phyloP scores from a whole-genome alignment of 2,329 filamentous ascomycete genomes.

The Ophiostoma pallidulum region DNA sequence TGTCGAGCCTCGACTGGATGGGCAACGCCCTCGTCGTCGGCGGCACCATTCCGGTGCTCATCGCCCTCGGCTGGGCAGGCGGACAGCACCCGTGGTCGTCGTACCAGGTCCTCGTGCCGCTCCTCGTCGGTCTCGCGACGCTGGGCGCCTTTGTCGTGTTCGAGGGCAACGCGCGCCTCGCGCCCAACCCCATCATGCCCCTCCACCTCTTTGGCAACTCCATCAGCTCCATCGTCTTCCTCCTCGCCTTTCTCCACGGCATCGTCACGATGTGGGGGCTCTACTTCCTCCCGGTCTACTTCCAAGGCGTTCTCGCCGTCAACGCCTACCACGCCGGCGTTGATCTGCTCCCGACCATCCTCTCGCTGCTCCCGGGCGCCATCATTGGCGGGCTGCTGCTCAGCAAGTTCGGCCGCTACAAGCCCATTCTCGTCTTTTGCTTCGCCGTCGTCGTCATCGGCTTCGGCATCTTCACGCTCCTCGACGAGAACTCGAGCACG shows the following conservation, averaged over 20 bases:
- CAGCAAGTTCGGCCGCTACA: slow-evolving; percentile 10
- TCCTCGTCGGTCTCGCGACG: slow-evolving; percentile 32
- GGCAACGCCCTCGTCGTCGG: slow-evolving; percentile 33
- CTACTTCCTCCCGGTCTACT: slow-evolving; percentile 37
- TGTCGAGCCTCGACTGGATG: slow-evolving; percentile 31
- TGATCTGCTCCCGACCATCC: slow-evolving; percentile 20
- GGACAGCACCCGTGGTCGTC: slow-evolving; percentile 31
- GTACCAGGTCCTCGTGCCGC: slow-evolving; percentile 29
- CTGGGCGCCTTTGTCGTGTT: slow-evolving; percentile 27
- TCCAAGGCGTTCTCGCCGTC: slow-evolving; percentile 30
- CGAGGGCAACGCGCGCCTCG: slow-evolving; percentile 17
- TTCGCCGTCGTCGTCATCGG: slow-evolving; percentile 24
- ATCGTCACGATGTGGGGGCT: slow-evolving; percentile 28
- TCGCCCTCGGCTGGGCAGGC: slow-evolving; percentile 35
- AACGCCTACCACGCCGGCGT: slow-evolving; percentile 25
- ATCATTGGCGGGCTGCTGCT: slow-evolving; percentile 13
- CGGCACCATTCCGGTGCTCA: slow-evolving; percentile 29
- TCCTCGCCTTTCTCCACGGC: slow-evolving; percentile 21
- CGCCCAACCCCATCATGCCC: slow-evolving; percentile 28
- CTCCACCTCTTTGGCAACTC: slow-evolving; percentile 33
- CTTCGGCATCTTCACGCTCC: slow-evolving; percentile 20
- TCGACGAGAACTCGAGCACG: slow-evolving; percentile 20
- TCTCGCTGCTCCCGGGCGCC: slow-evolving; percentile 15
- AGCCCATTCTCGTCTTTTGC: slow-evolving; percentile 29
- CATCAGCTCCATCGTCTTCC: slow-evolving; percentile 24